Conservation (phyloP, 257 asterid species). For the Lantana camara region DNA sequence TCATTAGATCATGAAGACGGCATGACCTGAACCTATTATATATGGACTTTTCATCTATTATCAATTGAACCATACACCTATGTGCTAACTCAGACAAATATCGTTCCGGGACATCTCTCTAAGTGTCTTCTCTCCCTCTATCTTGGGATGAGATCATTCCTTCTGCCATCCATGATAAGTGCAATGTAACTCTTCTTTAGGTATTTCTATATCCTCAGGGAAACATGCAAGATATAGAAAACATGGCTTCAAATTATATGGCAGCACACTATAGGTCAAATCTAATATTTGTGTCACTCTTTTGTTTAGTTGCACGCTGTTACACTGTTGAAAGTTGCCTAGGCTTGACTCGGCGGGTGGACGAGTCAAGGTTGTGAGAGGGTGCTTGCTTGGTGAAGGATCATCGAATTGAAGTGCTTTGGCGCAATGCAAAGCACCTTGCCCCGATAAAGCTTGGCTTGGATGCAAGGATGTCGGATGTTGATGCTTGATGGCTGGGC, state of each 20-base stretch:
- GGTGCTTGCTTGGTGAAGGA: no score
- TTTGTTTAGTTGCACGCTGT: not conserved
- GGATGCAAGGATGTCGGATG: no score
- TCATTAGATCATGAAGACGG: conserved; percentile 25
- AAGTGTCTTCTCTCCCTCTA: conserved; percentile 11
- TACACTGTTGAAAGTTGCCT: no score
- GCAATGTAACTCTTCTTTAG: not conserved
- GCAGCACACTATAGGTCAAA: conserved; percentile 23
- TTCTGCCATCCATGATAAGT: not conserved
- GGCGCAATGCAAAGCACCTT: no score
- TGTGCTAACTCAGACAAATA: conserved; percentile 16
- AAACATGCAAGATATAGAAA: conserved; percentile 23
- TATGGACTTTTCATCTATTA: not conserved
- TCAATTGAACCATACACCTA: conserved; percentile 28
- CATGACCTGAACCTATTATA: not conserved
- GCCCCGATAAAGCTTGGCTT: no score
- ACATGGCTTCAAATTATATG: conserved; percentile 29
- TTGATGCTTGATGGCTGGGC: no score
- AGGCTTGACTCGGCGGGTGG: no score
- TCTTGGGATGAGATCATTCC: not conserved
- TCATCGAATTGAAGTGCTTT: no score
- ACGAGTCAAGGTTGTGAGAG: no score
- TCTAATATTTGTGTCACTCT: conserved; percentile 2
- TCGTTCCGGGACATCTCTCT: conserved; percentile 17
- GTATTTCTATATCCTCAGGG: not conserved